A percentile compares a stretch with the other conserved stretches of the same genome.
Evolutionary conservation across 495 filamentous ascomycete genomes (phyloP).

Genomic region (Neurospora africana): DNA sequence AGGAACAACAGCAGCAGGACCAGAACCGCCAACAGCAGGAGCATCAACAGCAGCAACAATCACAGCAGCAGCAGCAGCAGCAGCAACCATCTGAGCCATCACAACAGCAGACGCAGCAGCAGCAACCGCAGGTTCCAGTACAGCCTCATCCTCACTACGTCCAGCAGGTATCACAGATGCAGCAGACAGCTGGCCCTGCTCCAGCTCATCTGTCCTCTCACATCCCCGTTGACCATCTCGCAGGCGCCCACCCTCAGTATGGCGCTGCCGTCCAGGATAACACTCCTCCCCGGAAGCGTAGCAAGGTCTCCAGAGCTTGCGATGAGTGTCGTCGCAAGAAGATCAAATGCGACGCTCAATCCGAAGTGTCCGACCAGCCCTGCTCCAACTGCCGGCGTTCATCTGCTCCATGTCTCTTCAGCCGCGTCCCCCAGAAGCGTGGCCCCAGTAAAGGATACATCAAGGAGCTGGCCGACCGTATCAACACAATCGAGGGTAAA

Average conservation of each 20-base stretch:
- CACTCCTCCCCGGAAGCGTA: constrained; percentile 67
- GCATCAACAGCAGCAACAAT: constrained; percentile 13
- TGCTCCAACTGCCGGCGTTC: constrained; percentile 83
- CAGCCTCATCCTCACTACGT: constrained; percentile 10
- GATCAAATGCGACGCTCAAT: constrained; percentile 86
- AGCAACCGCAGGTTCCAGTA: not conserved
- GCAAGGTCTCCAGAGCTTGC: constrained; percentile 87
- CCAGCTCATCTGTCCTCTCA: constrained; percentile 25
- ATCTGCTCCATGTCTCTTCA: constrained; percentile 71
- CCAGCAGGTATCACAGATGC: not conserved
- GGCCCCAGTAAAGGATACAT: constrained; percentile 97
- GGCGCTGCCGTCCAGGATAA: constrained; percentile 31
- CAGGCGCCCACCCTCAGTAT: constrained; percentile 11
- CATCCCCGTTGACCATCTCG: constrained; percentile 19
- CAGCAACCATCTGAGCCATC: not conserved
- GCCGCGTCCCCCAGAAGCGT: constrained; percentile 86
- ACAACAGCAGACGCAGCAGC: constrained; percentile 9
- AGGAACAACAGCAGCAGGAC: constrained; percentile 1
- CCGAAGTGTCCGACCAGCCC: constrained; percentile 64
- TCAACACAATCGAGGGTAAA: constrained; percentile 71
- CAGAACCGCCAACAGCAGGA: constrained; percentile 11
- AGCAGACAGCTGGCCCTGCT: constrained; percentile 7
- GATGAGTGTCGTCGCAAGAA: constrained; percentile 96
- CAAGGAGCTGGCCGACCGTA: constrained; percentile 84
- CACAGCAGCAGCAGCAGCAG: constrained; percentile 5